phyloP scores from a whole-genome alignment of 2,329 filamentous ascomycete species.

The Paracoccidioides brasiliensis region DNA sequence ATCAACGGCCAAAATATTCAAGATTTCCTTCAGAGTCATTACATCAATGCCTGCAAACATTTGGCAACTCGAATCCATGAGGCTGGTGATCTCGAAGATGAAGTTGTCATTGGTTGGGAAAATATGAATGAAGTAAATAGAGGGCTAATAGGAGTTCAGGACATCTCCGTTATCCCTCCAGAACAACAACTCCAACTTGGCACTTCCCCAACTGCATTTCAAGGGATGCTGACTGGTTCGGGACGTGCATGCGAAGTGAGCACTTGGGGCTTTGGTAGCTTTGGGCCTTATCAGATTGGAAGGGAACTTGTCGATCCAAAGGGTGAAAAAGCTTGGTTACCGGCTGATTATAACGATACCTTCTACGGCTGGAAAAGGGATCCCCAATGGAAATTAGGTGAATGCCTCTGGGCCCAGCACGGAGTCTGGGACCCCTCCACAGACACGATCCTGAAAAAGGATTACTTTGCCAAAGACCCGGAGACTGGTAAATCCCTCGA shows the following conservation, averaged over 20 bases:
- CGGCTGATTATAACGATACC: slow-evolving; percentile 68
- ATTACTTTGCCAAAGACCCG: slow-evolving; percentile 78
- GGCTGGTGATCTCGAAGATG: slow-evolving; percentile 74
- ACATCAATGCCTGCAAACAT: slow-evolving; percentile 64
- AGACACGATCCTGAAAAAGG: slow-evolving; percentile 64
- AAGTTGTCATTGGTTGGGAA: slow-evolving; percentile 89
- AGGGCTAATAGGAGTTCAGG: slow-evolving; percentile 70
- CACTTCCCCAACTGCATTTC: slow-evolving; percentile 86
- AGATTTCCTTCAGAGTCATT: slow-evolving; percentile 83
- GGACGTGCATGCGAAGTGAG: slow-evolving; percentile 81
- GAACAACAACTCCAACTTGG: slow-evolving; percentile 89
- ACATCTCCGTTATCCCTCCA: slow-evolving; percentile 66
- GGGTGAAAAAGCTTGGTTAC: slow-evolving; percentile 73
- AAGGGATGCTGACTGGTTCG: slow-evolving; percentile 81
- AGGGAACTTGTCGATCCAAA: slow-evolving; percentile 73
- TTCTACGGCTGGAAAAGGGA: slow-evolving; percentile 86
- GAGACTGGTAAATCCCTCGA: slow-evolving; percentile 59
- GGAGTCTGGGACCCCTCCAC: slow-evolving; percentile 79
- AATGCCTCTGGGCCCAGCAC: slow-evolving; percentile 94
- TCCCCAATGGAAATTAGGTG: slow-evolving; percentile 77
- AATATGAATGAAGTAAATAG: slow-evolving; percentile 90
- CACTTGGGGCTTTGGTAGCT: slow-evolving; percentile 83
- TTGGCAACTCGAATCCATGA: slow-evolving; percentile 76
- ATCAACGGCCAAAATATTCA: slow-evolving; percentile 94
- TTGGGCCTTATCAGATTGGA: slow-evolving; percentile 85